Conservation (phyloP, 1,284 basidiomycete species). For the Bondarzewia mesenterica region DNA sequence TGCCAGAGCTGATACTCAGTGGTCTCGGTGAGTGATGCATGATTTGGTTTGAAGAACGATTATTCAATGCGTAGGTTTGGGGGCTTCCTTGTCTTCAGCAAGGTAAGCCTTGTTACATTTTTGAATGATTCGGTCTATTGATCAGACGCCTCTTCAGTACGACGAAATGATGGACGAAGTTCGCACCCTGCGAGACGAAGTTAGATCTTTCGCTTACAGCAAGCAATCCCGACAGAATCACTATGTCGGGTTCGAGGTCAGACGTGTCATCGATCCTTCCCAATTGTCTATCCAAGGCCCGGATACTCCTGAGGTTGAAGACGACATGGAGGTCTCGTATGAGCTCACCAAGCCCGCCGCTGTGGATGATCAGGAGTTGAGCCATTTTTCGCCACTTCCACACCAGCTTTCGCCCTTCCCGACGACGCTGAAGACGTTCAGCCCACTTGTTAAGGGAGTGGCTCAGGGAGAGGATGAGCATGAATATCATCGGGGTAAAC, state of each 20-base stretch:
- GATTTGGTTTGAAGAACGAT: not conserved
- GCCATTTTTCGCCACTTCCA: constrained; percentile 13
- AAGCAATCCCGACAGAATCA: too few relatives aligned
- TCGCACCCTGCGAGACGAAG: constrained; percentile 10
- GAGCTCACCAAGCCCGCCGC: constrained; percentile 1
- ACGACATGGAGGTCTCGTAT: constrained; percentile 7
- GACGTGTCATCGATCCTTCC: not conserved
- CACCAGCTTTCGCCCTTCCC: constrained; percentile 13
- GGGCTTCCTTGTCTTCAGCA: not conserved
- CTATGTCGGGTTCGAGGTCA: not conserved
- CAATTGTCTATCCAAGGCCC: not conserved
- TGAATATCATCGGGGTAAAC: constrained; percentile 6
- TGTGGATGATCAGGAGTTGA: constrained; percentile 3
- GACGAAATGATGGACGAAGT: constrained; percentile 11
- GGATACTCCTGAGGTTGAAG: constrained; percentile 5
- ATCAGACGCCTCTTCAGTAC: constrained; percentile 8
- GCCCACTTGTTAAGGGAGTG: constrained; percentile 9
- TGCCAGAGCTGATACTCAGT: not conserved
- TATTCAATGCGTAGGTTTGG: not conserved
- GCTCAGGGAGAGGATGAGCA: not conserved
- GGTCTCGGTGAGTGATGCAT: constrained; percentile 5
- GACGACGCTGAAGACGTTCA: constrained; percentile 6
- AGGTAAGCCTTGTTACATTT: not conserved
- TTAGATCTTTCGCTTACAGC: constrained; percentile 5
- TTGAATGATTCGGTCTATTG: not conserved